Base-by-base conservation (phyloP, 208 protist genomes). In the Acanthamoeba sp. region DNA sequence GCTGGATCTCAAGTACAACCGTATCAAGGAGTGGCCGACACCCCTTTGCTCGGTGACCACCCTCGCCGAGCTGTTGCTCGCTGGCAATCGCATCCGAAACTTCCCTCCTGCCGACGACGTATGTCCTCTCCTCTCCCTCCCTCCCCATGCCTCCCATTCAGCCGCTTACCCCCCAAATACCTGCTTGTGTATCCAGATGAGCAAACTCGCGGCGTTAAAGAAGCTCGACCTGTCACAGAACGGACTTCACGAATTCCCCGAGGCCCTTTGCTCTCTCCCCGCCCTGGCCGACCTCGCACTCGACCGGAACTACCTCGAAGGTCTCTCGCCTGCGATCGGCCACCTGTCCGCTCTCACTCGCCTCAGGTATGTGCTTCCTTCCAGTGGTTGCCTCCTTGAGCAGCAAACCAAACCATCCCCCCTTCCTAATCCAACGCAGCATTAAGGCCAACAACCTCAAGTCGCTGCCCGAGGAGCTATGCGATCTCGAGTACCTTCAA, bases 1-100 rank as follows among this genome's bases (percentile, higher is more conserved):
- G 48, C 55, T 91, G 55, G 84, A 91, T 55, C 84, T 91, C 55
- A 91, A 91, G 57, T 91, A 91, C 84, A 91, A 91, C 84, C 84
- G 84, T n/a, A 64, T 91, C 55, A 71, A 34, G n/a, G 84, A 36
- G 27, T 71, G n/a, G 84, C 84, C 84, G 0, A 38, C 34, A 6
- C 55, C 50, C 55, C 59, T 91, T 24, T 91, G 84, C 57, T 71
- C 50, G 29, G 55, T 71, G 36, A 71, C 50, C 22, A 50, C 84
- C 20, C 84, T 91, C n/a, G 7, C 84, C 55, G 84, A 91, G 34
- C 38, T 91, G 29, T 14, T 71, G 2, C 84, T 91, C 55, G 34
- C 84, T 24, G 84, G 84, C 48, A 91, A 91, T 55, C 50, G 55
- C 55, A 42, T 91, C 2, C 84, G 62, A 29, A 91, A 36, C 84